phyloP scores from a whole-genome alignment of 495 filamentous ascomycete species.

The Sordaria brevicollis region DNA sequence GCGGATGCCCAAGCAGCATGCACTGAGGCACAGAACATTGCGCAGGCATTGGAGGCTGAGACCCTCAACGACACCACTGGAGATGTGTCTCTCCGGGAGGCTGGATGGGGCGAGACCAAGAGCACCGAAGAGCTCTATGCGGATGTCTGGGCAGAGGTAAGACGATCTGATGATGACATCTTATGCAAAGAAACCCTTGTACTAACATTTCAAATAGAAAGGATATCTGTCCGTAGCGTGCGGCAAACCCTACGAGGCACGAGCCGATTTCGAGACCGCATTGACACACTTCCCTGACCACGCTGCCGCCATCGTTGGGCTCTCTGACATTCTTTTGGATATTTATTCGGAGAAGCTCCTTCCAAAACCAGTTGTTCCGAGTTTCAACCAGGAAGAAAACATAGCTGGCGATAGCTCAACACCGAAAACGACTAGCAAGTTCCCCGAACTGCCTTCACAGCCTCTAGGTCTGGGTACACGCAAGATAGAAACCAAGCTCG shows the following conservation, averaged over 20 bases:
- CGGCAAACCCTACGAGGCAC: slow-evolving; percentile 52
- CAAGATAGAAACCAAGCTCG: background rate
- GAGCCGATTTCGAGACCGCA: slow-evolving; percentile 68
- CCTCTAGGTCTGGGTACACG: slow-evolving; percentile 31
- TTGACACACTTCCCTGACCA: slow-evolving; percentile 66
- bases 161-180: slow-evolving; percentile 7
- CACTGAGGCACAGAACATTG: slow-evolving; percentile 67
- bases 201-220: slow-evolving; percentile 41
- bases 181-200: background rate
- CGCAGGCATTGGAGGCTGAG: slow-evolving; percentile 44
- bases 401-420: background rate
- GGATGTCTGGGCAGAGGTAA: slow-evolving; percentile 66
- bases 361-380: slow-evolving; percentile 33
- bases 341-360: slow-evolving; percentile 60
- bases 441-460: slow-evolving; percentile 21
- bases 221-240: slow-evolving; percentile 57
- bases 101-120: slow-evolving; percentile 64
- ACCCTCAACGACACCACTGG: slow-evolving; percentile 40
- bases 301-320: slow-evolving; percentile 65
- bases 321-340: slow-evolving; percentile 78
- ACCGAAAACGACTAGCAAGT: slow-evolving; percentile 4
- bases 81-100: slow-evolving; percentile 39
- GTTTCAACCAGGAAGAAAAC: slow-evolving; percentile 10
- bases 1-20: slow-evolving; percentile 71
- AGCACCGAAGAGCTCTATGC: slow-evolving; percentile 70